Conservation (phyloP, 1,284 basidiomycete species). For the Veloboletus limbatus region DNA sequence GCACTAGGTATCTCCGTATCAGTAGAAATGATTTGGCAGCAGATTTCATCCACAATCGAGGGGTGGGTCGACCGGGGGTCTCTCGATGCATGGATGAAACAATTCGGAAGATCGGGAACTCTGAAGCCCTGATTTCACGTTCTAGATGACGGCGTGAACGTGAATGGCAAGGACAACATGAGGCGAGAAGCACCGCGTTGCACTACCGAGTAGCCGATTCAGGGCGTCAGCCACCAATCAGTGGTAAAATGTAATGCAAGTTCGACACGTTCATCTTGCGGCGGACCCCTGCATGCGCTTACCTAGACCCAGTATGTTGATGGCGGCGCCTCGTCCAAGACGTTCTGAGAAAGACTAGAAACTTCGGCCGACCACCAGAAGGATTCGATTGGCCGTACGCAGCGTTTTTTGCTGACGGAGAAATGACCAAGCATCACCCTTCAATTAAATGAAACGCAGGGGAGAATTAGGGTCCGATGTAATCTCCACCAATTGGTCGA, state of each 20-base stretch:
- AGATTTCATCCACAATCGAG: constrained; percentile 4
- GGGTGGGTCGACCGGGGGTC: constrained; percentile 20
- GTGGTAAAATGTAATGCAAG: constrained; percentile 14
- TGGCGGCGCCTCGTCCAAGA: constrained; percentile 12
- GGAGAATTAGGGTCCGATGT: constrained; percentile 21
- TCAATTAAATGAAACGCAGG: constrained; percentile 21
- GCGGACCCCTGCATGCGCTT: constrained; percentile 13
- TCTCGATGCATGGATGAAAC: constrained; percentile 11
- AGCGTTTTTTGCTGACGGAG: constrained; percentile 12
- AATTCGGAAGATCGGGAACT: constrained; percentile 26
- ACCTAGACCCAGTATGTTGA: constrained; percentile 13
- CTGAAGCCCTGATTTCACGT: constrained; percentile 14
- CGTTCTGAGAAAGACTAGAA: constrained; percentile 12
- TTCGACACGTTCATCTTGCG: constrained; percentile 15
- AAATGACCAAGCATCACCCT: constrained; percentile 13
- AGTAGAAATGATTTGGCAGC: not conserved
- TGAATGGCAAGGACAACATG: constrained; percentile 29
- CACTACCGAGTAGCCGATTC: constrained; percentile 18
- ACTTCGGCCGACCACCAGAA: constrained; percentile 9
- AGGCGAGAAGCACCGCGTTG: constrained; percentile 28
- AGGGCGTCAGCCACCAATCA: constrained; percentile 17
- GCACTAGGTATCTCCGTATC: not conserved
- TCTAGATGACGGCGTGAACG: constrained; percentile 29
- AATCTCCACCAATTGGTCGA: constrained; percentile 20
- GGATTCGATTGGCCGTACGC: constrained; percentile 9